Base-by-base conservation (phyloP, 1,284 basidiomycete species). In the Boletus hoseneyae region DNA sequence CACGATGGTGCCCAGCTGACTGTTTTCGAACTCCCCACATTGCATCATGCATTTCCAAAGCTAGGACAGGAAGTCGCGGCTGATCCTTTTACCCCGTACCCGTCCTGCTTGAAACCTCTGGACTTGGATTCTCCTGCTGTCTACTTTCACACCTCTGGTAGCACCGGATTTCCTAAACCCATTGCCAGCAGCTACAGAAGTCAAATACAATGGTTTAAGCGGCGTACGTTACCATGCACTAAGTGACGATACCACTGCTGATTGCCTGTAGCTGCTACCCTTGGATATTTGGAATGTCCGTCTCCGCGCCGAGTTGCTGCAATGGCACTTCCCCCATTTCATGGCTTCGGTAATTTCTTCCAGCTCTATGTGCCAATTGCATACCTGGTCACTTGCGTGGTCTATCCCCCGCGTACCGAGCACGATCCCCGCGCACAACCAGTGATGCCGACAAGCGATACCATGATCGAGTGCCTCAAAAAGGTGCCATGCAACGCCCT, bases 11-110 rank as follows among this genome's bases (percentile, higher is more conserved):
- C 36, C 3, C 23, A 53, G 12, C 18, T 58, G 10, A 50, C 51
- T 2, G 27, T 62, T 12, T 51, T 63, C 16, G 67, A 72, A 44
- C 40, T 69, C 16, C 71, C 71, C 4, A 53, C 55, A 0, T 44
- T 71, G 1, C 48, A 40, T 4, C 41, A 54, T 8, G 38, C 63
- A 0, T 72, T 69, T 36, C 72, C 72, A 6, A 57, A 61, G 13
- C 58, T 73, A 3, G 72, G 66, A 2, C 6, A 42, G 2, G 71
- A 72, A 29, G 55, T 47, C 3, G 27, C 42, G 1, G 19, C 52
- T 1, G 57, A 71, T 45, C 19, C 53, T 0, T 73, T 73, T 43
- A 21, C 42, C 9, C 54, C 51, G 1, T 73, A 71, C 47, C 65
- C 64, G 5, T 29, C 40, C 29, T 3, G 3, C 12, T 30, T 30